phyloP scores from a whole-genome alignment of 306 rosid species.

The Arachis hypogaea region DNA sequence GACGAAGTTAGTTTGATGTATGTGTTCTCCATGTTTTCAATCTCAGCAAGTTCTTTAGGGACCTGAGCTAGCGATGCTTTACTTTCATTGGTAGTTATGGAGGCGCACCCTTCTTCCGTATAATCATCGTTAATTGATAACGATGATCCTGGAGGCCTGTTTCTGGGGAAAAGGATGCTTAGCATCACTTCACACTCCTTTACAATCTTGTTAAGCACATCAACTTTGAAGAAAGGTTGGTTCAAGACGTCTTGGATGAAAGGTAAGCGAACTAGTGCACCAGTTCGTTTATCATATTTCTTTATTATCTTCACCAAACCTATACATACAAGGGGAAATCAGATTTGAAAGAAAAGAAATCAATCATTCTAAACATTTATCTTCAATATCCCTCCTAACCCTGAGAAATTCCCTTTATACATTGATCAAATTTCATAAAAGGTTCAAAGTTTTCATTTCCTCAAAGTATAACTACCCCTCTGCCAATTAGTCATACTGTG shows the following conservation, averaged over 20 bases:
- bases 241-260: conserved; percentile 76
- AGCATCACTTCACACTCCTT: conserved; percentile 78
- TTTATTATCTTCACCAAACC: conserved; percentile 83
- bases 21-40: conserved; percentile 69
- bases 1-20: conserved; percentile 61
- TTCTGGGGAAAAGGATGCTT: conserved; percentile 61
- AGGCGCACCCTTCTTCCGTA: conserved; percentile 45
- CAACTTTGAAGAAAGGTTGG: conserved; percentile 84
- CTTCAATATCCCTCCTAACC: background rate
- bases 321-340: conserved; percentile 21
- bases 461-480: background rate
- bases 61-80: conserved; percentile 46
- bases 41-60: conserved; percentile 72
- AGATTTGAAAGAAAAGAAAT: background rate
- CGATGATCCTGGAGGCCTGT: conserved; percentile 41
- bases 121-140: conserved; percentile 41
- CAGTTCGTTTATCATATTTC: conserved; percentile 88
- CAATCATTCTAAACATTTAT: conserved; percentile 25
- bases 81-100: conserved; percentile 38
- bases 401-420: background rate
- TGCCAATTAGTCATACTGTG: background rate
- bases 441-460: background rate
- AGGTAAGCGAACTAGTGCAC: conserved; percentile 70
- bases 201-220: conserved; percentile 70
- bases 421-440: background rate